phyloP scores from a whole-genome alignment of 148 eudicot genomes.

The Vaccinium myrtillus region DNA sequence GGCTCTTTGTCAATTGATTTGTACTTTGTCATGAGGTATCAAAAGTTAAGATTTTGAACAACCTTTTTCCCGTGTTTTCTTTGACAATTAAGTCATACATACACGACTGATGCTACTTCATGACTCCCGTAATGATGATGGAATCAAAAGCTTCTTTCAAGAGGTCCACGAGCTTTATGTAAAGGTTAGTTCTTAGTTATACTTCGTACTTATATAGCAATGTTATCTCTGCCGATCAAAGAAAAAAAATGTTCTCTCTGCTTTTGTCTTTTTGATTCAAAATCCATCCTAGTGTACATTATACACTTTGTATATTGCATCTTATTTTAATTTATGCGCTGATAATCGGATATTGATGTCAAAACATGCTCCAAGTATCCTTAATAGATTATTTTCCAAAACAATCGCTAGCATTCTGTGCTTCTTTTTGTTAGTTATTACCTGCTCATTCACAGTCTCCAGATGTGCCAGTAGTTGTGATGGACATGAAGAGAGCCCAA shows the following conservation, averaged over 20 bases:
- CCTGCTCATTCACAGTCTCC: not conserved
- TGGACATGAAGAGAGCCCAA: not conserved
- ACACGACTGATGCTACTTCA: constrained; percentile 95
- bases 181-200: constrained; percentile 48
- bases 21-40: not conserved
- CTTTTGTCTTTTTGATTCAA: not conserved
- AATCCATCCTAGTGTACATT: no score
- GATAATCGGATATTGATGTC: not conserved
- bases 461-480: no score
- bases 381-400: not conserved
- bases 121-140: constrained; percentile 94
- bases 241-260: no score
- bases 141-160: constrained; percentile 95
- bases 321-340: not conserved
- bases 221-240: not conserved
- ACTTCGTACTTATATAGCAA: not conserved
- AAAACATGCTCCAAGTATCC: not conserved
- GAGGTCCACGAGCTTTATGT: constrained; percentile 96
- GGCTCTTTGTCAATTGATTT: not conserved
- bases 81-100: constrained; percentile 58
- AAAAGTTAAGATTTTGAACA: not conserved
- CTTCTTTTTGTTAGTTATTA: not conserved
- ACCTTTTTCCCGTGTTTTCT: constrained; percentile 21
- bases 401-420: not conserved
- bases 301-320: not conserved